Conservation (phyloP, 2,329 filamentous ascomycete species). For the Cordyceps cateniannulata region DNA sequence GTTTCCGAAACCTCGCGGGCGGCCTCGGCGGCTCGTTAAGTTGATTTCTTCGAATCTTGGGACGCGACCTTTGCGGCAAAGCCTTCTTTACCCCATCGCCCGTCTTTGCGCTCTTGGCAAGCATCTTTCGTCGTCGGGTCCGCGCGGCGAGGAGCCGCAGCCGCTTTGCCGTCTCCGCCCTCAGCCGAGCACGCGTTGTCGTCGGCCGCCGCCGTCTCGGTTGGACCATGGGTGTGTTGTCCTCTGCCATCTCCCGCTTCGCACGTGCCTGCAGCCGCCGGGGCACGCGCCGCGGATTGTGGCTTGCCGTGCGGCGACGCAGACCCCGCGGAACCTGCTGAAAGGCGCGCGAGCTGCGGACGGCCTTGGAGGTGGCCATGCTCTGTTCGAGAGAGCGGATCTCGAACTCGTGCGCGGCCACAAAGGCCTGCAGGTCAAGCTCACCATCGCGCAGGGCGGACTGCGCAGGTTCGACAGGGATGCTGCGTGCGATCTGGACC, state of each 20-base stretch:
- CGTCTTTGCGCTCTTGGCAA: constrained; percentile 17
- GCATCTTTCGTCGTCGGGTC: constrained; percentile 32
- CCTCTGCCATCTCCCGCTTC: constrained; percentile 69
- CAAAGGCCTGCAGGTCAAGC: constrained; percentile 77
- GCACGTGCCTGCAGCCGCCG: constrained; percentile 66
- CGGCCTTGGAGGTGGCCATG: constrained; percentile 65
- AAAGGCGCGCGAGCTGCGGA: constrained; percentile 66
- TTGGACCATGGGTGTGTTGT: constrained; percentile 81
- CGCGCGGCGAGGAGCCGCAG: constrained; percentile 57
- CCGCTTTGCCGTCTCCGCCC: constrained; percentile 70
- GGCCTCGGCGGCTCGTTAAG: constrained; percentile 54
- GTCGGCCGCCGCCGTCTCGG: constrained; percentile 54
- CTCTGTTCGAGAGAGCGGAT: constrained; percentile 78
- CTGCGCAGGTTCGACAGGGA: constrained; percentile 44
- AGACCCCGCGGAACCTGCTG: constrained; percentile 82
- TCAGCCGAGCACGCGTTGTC: constrained; percentile 52
- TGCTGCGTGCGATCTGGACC: constrained; percentile 40
- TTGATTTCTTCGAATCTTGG: constrained; percentile 64
- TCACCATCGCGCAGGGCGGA: constrained; percentile 62
- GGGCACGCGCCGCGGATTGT: constrained; percentile 88
- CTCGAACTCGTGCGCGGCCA: constrained; percentile 81
- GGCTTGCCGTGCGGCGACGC: constrained; percentile 82
- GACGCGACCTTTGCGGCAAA: constrained; percentile 33
- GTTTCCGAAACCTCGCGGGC: constrained; percentile 69
- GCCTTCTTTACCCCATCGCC: constrained; percentile 9